Evolutionary conservation across 331 rosid species (phyloP).

Genomic region (Telfairia occidentalis): DNA sequence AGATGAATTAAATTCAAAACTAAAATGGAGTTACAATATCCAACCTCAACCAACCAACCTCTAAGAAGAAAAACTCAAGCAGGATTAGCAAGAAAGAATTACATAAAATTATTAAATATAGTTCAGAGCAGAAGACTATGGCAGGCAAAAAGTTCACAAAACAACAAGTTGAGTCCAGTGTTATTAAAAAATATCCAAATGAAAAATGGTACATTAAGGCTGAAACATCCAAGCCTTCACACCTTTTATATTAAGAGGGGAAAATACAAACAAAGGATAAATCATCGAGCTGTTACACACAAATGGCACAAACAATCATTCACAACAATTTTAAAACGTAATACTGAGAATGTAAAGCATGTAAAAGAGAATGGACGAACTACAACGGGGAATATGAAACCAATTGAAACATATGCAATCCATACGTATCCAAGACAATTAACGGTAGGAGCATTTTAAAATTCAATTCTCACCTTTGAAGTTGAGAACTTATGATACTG

Average conservation of each 20-base stretch:
- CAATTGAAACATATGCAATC: neutral
- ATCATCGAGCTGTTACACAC: neutral
- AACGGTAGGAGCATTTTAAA: constrained; percentile 5
- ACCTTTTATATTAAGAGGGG: neutral
- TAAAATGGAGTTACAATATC: neutral
- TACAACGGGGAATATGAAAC: neutral
- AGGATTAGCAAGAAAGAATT: neutral
- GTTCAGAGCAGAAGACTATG: neutral
- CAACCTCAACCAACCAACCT: neutral
- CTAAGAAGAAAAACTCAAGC: neutral
- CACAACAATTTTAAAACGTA: neutral
- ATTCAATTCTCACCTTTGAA: constrained; percentile 56
- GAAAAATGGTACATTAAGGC: neutral
- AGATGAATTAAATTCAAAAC: constrained; percentile 5
- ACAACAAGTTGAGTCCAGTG: neutral
- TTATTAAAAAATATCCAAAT: neutral
- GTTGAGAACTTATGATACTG: constrained; percentile 57
- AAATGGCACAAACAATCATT: neutral
- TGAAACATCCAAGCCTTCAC: neutral
- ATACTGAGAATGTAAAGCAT: neutral
- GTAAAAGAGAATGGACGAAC: neutral
- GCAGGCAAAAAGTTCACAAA: neutral
- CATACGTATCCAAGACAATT: neutral
- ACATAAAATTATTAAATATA: neutral
- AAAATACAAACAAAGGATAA: neutral